Conservation (phyloP, 2,329 filamentous ascomycete species). For the Cytospora paraplurivora region DNA sequence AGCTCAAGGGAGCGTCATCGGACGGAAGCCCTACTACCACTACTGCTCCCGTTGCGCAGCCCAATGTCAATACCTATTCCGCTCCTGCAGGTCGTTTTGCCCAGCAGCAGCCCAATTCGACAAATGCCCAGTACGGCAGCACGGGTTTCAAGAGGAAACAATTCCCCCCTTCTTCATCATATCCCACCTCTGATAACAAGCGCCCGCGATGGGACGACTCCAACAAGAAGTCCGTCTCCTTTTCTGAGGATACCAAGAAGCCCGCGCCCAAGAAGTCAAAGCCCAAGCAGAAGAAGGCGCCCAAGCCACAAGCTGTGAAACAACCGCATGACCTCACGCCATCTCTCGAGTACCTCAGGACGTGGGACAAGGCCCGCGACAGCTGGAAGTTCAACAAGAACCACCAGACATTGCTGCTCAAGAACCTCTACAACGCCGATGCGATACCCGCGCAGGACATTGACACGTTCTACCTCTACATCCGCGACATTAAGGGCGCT, state of each 20-base stretch:
- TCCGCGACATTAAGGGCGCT: constrained; percentile 75
- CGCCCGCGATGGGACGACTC: constrained; percentile 35
- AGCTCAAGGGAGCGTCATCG: constrained; percentile 54
- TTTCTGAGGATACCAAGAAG: constrained; percentile 47
- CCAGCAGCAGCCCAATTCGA: constrained; percentile 35
- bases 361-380: constrained; percentile 70
- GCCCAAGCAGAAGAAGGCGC: constrained; percentile 40
- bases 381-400: constrained; percentile 98
- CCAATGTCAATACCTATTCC: constrained; percentile 24
- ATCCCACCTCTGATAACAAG: constrained; percentile 39
- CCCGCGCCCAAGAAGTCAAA: constrained; percentile 37
- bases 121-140: constrained; percentile 31
- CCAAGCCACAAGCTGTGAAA: constrained; percentile 36
- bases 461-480: constrained; percentile 72
- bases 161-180: constrained; percentile 43
- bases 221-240: constrained; percentile 51
- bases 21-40: constrained; percentile 38
- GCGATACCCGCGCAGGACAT: constrained; percentile 72
- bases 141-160: constrained; percentile 51
- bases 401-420: constrained; percentile 81
- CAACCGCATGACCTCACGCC: constrained; percentile 50
- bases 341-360: constrained; percentile 74
- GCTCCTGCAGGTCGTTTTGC: constrained; percentile 30
- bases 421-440: constrained; percentile 74
- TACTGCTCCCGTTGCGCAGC: constrained; percentile 33